Evolutionary conservation across 2,329 filamentous ascomycete species (phyloP).

Genomic region (Cladophialophora exuberans): DNA sequence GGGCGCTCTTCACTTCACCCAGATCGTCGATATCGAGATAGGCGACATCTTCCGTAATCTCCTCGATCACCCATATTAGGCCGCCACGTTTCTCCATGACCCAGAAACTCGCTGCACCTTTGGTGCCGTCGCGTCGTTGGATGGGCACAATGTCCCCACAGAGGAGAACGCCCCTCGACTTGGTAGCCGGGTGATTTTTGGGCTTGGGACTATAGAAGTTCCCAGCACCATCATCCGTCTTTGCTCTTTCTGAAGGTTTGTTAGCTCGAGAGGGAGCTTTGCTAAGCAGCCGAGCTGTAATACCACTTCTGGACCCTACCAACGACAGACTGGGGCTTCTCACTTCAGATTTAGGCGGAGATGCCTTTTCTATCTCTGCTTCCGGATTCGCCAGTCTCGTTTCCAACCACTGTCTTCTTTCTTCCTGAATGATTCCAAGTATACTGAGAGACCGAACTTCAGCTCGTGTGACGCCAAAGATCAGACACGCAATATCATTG

Average conservation of each 20-base stretch:
- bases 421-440: slow-evolving; percentile 88
- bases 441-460: slow-evolving; percentile 96
- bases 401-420: slow-evolving; percentile 86
- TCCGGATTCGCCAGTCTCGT: slow-evolving; percentile 66
- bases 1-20: slow-evolving; percentile 69
- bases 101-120: slow-evolving; percentile 93
- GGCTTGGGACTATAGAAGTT: slow-evolving; percentile 46
- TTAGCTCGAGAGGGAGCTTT: slow-evolving; percentile 69
- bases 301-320: slow-evolving; percentile 73
- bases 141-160: slow-evolving; percentile 99
- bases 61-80: slow-evolving; percentile 95
- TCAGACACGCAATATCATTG: slow-evolving; percentile 92
- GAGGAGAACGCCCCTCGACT: slow-evolving; percentile 84
- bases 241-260: slow-evolving; percentile 51
- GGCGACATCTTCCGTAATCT: slow-evolving; percentile 93
- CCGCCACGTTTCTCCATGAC: slow-evolving; percentile 96
- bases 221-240: slow-evolving; percentile 62
- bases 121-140: slow-evolving; percentile 89
- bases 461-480: slow-evolving; percentile 98
- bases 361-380: slow-evolving; percentile 22
- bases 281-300: slow-evolving; percentile 84
- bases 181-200: slow-evolving; percentile 70
- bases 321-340: slow-evolving; percentile 38
- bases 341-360: slow-evolving; percentile 31
- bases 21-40: slow-evolving; percentile 76